phyloP scores from a whole-genome alignment of 2,329 filamentous ascomycete species.

The Pezicula carpinea region DNA sequence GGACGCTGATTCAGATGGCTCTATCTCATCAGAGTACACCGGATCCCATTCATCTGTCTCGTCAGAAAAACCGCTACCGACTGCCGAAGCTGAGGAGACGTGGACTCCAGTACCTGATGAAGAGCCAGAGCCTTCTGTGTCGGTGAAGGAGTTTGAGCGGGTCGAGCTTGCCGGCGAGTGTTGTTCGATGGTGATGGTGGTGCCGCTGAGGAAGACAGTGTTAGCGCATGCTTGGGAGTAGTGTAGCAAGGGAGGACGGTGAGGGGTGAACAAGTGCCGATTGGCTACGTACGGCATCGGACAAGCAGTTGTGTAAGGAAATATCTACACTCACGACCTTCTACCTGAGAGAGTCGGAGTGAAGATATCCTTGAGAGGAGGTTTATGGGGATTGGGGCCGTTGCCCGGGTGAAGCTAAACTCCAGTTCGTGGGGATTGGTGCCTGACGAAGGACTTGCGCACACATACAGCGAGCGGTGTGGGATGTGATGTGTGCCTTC shows the following conservation, averaged over 20 bases:
- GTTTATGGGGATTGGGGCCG: slow-evolving; percentile 5
- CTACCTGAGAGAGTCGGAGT: slow-evolving; percentile 28
- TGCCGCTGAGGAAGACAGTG: slow-evolving; percentile 7
- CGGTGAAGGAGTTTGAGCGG: slow-evolving; percentile 24
- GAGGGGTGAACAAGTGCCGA: background rate
- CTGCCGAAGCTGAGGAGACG: slow-evolving; percentile 27
- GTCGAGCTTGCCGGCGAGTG: slow-evolving; percentile 20
- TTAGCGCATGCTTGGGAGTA: slow-evolving; percentile 13
- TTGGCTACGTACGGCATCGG: slow-evolving; percentile 19
- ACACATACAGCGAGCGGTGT: background rate
- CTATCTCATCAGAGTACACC: slow-evolving; percentile 44
- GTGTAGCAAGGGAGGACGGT: slow-evolving; percentile 4
- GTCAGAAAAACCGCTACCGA: slow-evolving; percentile 34
- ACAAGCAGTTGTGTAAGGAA: slow-evolving; percentile 15
- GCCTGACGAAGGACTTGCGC: background rate
- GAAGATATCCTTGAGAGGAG: slow-evolving; percentile 24
- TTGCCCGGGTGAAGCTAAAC: background rate
- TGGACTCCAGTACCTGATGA: slow-evolving; percentile 26
- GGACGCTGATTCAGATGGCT: slow-evolving; percentile 57
- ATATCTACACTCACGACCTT: slow-evolving; percentile 28
- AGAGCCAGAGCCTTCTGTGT: slow-evolving; percentile 27
- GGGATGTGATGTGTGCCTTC: background rate
- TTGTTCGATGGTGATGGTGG: slow-evolving; percentile 21
- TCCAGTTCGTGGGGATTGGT: background rate
- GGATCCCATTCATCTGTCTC: slow-evolving; percentile 29